These are phyloP conservation scores for Calonectria leucothoes DNA, from an alignment of 2,329 filamentous ascomycete genomes.

Conservation along the genomic window DNA sequence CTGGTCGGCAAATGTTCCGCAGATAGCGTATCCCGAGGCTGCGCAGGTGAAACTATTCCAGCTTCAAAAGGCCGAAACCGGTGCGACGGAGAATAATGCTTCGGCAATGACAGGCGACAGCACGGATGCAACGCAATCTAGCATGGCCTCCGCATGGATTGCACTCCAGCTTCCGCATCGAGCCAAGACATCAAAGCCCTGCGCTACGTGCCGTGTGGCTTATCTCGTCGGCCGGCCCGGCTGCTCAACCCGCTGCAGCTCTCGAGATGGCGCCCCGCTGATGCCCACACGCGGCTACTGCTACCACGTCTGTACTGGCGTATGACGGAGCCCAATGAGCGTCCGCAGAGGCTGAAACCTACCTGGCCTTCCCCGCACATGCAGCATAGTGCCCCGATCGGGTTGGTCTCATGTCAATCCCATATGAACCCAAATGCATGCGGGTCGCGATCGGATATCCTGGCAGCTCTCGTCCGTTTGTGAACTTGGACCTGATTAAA, in stretches of 20 bases:
- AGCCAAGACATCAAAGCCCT: slow-evolving; percentile 19
- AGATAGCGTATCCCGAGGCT: not conserved
- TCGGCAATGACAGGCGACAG: not conserved
- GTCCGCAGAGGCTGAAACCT: slow-evolving; percentile 10
- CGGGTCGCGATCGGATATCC: slow-evolving; percentile 16
- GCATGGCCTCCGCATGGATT: slow-evolving; percentile 7
- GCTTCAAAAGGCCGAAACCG: not conserved
- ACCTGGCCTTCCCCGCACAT: slow-evolving; percentile 19
- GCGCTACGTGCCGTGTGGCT: slow-evolving; percentile 13
- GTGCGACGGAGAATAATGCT: not conserved
- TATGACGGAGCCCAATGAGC: slow-evolving; percentile 11
- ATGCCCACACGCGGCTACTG: no score
- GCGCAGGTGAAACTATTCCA: not conserved
- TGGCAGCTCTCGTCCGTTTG: not conserved
- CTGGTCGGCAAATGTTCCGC: not conserved
- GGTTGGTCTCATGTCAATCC: slow-evolving; percentile 17
- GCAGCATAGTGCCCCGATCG: slow-evolving; percentile 22
- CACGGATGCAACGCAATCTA: slow-evolving; percentile 5
- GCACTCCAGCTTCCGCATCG: slow-evolving; percentile 22
- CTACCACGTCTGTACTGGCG: no score
- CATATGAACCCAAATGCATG: slow-evolving; percentile 21
- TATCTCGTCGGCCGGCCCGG: slow-evolving; percentile 21
- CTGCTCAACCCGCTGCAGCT: slow-evolving; percentile 3
- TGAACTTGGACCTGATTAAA: not conserved
- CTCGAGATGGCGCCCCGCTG: slow-evolving; percentile 11